Evolutionary conservation across 2,329 filamentous ascomycete genomes (phyloP).

Genomic region (Aureobasidium sp.): DNA sequence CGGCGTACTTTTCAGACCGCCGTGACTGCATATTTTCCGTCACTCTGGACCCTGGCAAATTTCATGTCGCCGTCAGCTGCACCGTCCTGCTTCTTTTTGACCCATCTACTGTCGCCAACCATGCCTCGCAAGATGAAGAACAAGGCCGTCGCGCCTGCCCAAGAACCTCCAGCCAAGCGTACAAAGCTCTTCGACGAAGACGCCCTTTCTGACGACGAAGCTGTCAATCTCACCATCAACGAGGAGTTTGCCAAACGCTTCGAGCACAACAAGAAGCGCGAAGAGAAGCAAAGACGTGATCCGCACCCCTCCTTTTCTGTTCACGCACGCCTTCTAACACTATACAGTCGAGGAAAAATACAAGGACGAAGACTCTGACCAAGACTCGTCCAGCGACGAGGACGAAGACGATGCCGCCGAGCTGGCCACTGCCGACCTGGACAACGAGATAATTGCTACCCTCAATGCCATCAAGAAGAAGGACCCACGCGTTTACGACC

Average conservation of each 20-base stretch:
- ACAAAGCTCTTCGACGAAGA: slow-evolving; percentile 24
- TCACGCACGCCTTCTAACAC: slow-evolving; percentile 9
- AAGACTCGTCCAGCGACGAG: slow-evolving; percentile 62
- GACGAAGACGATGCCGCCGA: slow-evolving; percentile 87
- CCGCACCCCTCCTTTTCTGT: slow-evolving; percentile 21
- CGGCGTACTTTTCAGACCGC: not conserved
- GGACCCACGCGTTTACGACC: slow-evolving; percentile 85
- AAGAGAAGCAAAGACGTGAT: slow-evolving; percentile 64
- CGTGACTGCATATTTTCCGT: not conserved
- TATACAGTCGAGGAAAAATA: slow-evolving; percentile 79
- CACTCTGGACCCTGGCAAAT: not conserved
- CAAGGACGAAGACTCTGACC: slow-evolving; percentile 41
- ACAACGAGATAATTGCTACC: slow-evolving; percentile 79
- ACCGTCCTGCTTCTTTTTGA: not conserved
- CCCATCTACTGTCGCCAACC: not conserved
- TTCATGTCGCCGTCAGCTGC: not conserved
- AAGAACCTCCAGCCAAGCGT: slow-evolving; percentile 22
- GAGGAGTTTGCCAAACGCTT: slow-evolving; percentile 81
- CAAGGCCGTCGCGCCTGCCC: not conserved
- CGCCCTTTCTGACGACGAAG: slow-evolving; percentile 18
- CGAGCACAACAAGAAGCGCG: slow-evolving; percentile 95
- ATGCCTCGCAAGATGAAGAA: slow-evolving; percentile 13
- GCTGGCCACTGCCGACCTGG: slow-evolving; percentile 73
- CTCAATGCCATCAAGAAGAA: slow-evolving; percentile 81
- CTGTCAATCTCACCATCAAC: slow-evolving; percentile 57